Evolutionary conservation across 352 stramenopile genomes (phyloP).

Genomic region (Globisporangium heterothallicum): DNA sequence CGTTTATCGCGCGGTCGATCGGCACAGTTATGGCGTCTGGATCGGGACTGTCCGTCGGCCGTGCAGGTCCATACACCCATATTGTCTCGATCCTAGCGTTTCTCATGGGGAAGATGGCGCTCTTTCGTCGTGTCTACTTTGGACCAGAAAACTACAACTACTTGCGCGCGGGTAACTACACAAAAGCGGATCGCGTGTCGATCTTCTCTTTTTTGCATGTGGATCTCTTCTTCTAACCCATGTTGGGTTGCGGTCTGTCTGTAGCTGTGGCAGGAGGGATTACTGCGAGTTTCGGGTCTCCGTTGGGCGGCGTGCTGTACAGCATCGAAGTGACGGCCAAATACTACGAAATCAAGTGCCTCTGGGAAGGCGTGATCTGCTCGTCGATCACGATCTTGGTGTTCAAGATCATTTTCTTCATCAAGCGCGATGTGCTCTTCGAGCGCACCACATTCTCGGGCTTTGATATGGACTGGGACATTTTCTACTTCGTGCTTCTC

Average conservation of each 20-base stretch:
- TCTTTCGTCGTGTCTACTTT: constrained; percentile 68
- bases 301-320: constrained; percentile 72
- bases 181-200: too few species aligned
- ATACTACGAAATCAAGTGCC: constrained; percentile 82
- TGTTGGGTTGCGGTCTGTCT: background rate
- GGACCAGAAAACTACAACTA: constrained; percentile 68
- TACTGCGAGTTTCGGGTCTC: constrained; percentile 76
- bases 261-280: constrained; percentile 67
- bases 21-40: constrained; percentile 58
- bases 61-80: constrained; percentile 68
- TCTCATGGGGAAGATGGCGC: constrained; percentile 51
- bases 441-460: constrained; percentile 69
- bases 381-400: constrained; percentile 75
- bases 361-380: constrained; percentile 81
- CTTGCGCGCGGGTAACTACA: constrained; percentile 42
- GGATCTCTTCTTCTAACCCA: background rate
- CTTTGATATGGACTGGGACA: constrained; percentile 77
- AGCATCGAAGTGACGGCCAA: constrained; percentile 83
- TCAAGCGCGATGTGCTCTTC: constrained; percentile 70
- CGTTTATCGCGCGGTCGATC: constrained; percentile 63
- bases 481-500: constrained; percentile 67
- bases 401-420: constrained; percentile 71
- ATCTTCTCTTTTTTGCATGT: too few species aligned
- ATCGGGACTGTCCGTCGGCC: constrained; percentile 63
- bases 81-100: constrained; percentile 72